phyloP scores from a whole-genome alignment of 805 yeast species.

The Hemisphaericaspora nanyangensis region DNA sequence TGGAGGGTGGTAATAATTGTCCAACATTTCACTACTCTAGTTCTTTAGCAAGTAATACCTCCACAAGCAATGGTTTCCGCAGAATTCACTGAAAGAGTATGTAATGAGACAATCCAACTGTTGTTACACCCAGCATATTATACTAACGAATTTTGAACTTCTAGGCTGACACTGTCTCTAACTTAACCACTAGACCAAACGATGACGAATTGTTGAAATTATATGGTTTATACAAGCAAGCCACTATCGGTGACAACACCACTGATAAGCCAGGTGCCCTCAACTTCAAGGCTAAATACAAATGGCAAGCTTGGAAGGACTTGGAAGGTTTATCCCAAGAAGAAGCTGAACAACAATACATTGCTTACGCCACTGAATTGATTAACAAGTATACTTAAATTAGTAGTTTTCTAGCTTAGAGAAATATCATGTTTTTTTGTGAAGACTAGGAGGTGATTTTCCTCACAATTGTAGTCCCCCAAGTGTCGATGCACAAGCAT shows the following conservation, averaged over 20 bases:
- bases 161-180: slow-evolving; percentile 78
- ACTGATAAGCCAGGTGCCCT: slow-evolving; percentile 88
- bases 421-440: too few species aligned
- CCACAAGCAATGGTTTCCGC: slow-evolving; percentile 23
- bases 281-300: slow-evolving; percentile 92
- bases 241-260: slow-evolving; percentile 91
- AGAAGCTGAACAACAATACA: slow-evolving; percentile 85
- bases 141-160: slow-evolving; percentile 1
- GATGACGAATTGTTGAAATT: slow-evolving; percentile 84
- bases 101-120: too few species aligned
- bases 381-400: slow-evolving; percentile 35
- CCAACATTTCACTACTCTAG: neutral
- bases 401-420: neutral
- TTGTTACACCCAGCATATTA: too few species aligned
- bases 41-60: neutral
- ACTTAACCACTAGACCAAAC: slow-evolving; percentile 69
- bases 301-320: slow-evolving; percentile 96
- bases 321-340: slow-evolving; percentile 81
- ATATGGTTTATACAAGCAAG: slow-evolving; percentile 94
- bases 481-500: too few species aligned
- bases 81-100: slow-evolving; percentile 29
- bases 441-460: too few species aligned
- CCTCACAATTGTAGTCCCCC: too few species aligned
- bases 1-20: too few species aligned
- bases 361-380: slow-evolving; percentile 63